phyloP scores from a whole-genome alignment of 148 eudicot species.

The Persicaria maculosa region DNA sequence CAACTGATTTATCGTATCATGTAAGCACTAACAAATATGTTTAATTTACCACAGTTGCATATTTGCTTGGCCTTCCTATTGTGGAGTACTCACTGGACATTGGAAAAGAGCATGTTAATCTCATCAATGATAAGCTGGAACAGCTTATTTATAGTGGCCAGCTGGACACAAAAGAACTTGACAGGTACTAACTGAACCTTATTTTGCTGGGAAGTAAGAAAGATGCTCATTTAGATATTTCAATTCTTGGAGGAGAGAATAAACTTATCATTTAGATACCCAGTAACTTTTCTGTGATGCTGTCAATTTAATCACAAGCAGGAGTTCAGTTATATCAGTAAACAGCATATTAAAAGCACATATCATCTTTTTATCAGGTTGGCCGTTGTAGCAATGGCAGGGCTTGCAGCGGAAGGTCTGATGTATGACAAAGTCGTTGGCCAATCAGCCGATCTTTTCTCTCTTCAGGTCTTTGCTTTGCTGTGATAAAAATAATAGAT shows the following conservation, averaged over 20 bases:
- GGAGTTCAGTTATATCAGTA: not conserved
- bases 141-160: constrained; percentile 90
- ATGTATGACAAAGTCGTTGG: constrained; percentile 86
- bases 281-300: not conserved
- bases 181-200: constrained; percentile 43
- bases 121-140: constrained; percentile 73
- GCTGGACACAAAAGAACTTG: constrained; percentile 85
- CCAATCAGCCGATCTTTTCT: constrained; percentile 95
- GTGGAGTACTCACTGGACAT: constrained; percentile 87
- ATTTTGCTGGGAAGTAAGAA: not conserved
- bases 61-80: constrained; percentile 88
- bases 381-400: constrained; percentile 94
- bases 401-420: constrained; percentile 95
- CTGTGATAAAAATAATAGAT: not conserved
- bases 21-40: constrained; percentile 2
- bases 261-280: not conserved
- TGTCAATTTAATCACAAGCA: not conserved
- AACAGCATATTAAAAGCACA: not conserved
- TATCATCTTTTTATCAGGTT: constrained; percentile 35
- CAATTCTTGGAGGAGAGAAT: not conserved
- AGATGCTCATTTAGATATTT: not conserved
- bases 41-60: constrained; percentile 46
- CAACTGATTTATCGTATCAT: not conserved
- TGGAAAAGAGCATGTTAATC: constrained; percentile 95
- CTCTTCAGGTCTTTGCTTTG: constrained; percentile 61